These are phyloP conservation scores for Pleurotus cornucopiae DNA, from an alignment of 768 basidiomycete species.

Conservation along the genomic window DNA sequence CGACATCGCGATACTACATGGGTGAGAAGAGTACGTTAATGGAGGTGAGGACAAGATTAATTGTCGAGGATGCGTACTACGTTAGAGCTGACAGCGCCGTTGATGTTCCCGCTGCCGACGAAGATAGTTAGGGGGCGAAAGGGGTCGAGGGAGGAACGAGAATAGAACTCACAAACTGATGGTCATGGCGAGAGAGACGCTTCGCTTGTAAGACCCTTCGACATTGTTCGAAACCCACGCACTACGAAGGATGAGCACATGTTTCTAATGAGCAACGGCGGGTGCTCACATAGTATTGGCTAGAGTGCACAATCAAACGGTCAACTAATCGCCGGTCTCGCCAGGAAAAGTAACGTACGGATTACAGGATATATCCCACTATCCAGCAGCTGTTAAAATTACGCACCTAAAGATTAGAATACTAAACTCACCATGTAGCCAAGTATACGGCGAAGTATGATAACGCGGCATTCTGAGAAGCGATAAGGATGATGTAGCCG, in stretches of 20 bases:
- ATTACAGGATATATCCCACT: slow-evolving; percentile 76
- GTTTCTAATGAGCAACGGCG: not conserved
- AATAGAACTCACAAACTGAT: slow-evolving; percentile 48
- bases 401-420: not conserved
- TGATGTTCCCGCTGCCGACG: slow-evolving; percentile 56
- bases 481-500: slow-evolving; percentile 70
- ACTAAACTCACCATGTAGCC: slow-evolving; percentile 52
- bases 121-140: not conserved
- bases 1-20: slow-evolving; percentile 54
- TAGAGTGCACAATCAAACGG: slow-evolving; percentile 16
- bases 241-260: slow-evolving; percentile 18
- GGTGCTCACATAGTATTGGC: slow-evolving; percentile 54
- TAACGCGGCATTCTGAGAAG: slow-evolving; percentile 55
- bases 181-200: slow-evolving; percentile 65
- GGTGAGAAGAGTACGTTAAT: slow-evolving; percentile 4
- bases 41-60: not conserved
- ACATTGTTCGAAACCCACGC: slow-evolving; percentile 67
- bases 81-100: slow-evolving; percentile 75
- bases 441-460: slow-evolving; percentile 73
- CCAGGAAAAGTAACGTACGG: slow-evolving; percentile 34
- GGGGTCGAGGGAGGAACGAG: not conserved
- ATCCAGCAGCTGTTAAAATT: not conserved
- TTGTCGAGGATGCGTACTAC: slow-evolving; percentile 42
- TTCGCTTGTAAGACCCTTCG: slow-evolving; percentile 74
- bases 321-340: not conserved